Base-by-base conservation (phyloP, 164 flowering plant species). In the Warburgia ugandensis region DNA sequence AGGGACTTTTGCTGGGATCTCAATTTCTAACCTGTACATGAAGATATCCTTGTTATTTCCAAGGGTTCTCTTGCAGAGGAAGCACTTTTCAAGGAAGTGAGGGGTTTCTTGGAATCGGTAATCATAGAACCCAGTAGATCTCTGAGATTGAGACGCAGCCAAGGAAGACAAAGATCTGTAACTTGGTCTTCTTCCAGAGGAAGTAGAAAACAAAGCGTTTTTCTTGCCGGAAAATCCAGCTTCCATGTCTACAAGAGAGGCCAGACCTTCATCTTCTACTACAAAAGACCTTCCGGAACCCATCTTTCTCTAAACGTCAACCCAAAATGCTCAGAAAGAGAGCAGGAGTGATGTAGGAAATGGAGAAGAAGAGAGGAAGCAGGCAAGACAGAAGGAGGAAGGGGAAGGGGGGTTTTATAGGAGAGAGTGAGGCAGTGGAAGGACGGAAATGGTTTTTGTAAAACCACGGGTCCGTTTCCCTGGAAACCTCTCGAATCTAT, bases 11-110 rank as follows among this genome's bases (percentile, higher is more conserved):
- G n/a, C n/a, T n/a, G n/a, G n/a, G n/a, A n/a, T n/a, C n/a, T n/a
- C n/a, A 21, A 26, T 19, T 6, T 19, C 83, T 35, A 56, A 87
- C 96, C 88, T 84, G 88, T 88, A 88, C 96, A 88, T 88, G 77
- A 77, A 88, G 72, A 88, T 85, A 62, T 88, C 96, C 32, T 59
- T 68, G 72, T 78, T 82, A 38, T 62, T 65, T 1, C 72, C 77
- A 13, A 88, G 73, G 1, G 74, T 74, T 36, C 77, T 84, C 50
- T 75, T 71, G 66, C 96, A 88, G 42, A 80, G 77, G 43, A 58
- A 69, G 55, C 96, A 88, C 10, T 86, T 50, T 27, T 83, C 84
- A 0, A 88, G 60, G 54, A 88, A 84, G 65, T 84, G 76, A 31
- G 76, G 78, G 22, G 50, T 16, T 23, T 54, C 58, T n/a, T 44